phyloP scores from a whole-genome alignment of 306 rosid species.

The Pueraria montana region DNA sequence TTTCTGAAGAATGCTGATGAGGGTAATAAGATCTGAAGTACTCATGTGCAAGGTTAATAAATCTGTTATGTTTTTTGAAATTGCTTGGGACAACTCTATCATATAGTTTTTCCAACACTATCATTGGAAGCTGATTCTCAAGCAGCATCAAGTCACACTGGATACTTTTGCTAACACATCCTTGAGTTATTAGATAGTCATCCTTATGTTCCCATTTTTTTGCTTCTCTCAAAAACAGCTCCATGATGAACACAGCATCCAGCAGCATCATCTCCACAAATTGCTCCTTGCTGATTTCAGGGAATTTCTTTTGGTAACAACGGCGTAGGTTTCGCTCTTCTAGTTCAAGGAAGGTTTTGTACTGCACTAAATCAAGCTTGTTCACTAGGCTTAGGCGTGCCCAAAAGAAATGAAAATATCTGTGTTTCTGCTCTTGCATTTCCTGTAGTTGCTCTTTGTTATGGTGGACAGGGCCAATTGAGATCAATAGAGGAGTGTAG shows the following conservation, averaged over 20 bases:
- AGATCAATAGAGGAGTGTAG: slow-evolving; percentile 57
- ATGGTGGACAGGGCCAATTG: slow-evolving; percentile 64
- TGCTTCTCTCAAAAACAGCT: slow-evolving; percentile 48
- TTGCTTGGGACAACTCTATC: slow-evolving; percentile 27
- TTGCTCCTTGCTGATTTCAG: slow-evolving; percentile 12
- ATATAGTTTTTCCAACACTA: slow-evolving; percentile 50
- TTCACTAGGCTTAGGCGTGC: slow-evolving; percentile 16
- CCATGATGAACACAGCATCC: slow-evolving; percentile 53
- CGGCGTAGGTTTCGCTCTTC: slow-evolving; percentile 32
- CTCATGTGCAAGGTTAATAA: slow-evolving; percentile 40
- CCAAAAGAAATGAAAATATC: slow-evolving; percentile 43
- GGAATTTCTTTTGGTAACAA: slow-evolving; percentile 40
- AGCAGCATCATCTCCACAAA: slow-evolving; percentile 46
- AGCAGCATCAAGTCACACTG: slow-evolving; percentile 56
- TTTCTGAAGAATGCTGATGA: neutral
- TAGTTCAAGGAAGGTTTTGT: slow-evolving; percentile 29
- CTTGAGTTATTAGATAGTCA: slow-evolving; percentile 52
- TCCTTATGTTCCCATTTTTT: slow-evolving; percentile 7
- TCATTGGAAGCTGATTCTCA: slow-evolving; percentile 70
- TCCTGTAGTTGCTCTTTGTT: slow-evolving; percentile 28
- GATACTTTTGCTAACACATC: slow-evolving; percentile 56
- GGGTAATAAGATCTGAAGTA: slow-evolving; percentile 43
- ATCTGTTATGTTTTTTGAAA: neutral
- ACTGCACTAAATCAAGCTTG: neutral
- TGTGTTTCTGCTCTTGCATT: slow-evolving; percentile 52